Conservation (phyloP, 176 grass and related monocot genomes). For the Aegilops sharonensis region DNA sequence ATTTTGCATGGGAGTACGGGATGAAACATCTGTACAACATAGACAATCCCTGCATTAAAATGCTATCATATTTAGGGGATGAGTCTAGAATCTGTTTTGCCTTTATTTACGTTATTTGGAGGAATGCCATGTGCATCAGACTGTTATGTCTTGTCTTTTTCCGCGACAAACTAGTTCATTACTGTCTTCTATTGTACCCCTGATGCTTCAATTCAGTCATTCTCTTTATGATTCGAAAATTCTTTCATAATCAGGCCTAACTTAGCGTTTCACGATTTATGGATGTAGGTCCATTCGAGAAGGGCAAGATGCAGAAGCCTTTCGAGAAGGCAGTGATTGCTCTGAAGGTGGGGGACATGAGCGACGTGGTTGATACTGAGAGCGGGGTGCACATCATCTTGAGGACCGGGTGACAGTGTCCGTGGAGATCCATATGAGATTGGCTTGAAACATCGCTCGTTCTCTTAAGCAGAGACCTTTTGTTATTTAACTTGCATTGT, state of each 20-base stretch:
- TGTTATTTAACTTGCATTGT: not conserved
- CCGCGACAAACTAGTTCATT: not conserved
- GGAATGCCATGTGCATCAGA: not conserved
- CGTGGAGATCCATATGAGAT: not conserved
- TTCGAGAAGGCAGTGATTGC: slow-evolving; percentile 77
- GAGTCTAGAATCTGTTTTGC: not conserved
- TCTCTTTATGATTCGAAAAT: not conserved
- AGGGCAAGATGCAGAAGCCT: slow-evolving; percentile 86
- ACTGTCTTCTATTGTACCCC: not conserved
- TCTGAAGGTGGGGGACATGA: slow-evolving; percentile 81
- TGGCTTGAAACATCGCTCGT: not conserved
- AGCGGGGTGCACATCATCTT: slow-evolving; percentile 92
- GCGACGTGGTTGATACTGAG: slow-evolving; percentile 74
- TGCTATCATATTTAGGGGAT: not conserved
- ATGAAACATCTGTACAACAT: not conserved
- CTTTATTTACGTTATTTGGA: not conserved
- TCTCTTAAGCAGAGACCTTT: not conserved
- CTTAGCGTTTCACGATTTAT: not conserved
- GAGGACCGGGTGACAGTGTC: slow-evolving; percentile 58
- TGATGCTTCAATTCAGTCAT: not conserved
- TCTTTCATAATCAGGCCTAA: not conserved
- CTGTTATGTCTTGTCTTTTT: not conserved
- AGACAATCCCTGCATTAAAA: not conserved
- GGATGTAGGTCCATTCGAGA: slow-evolving; percentile 68
- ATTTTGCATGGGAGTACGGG: not conserved